phyloP scores from a whole-genome alignment of 1,284 basidiomycete species.

The Malassezia dermatis region DNA sequence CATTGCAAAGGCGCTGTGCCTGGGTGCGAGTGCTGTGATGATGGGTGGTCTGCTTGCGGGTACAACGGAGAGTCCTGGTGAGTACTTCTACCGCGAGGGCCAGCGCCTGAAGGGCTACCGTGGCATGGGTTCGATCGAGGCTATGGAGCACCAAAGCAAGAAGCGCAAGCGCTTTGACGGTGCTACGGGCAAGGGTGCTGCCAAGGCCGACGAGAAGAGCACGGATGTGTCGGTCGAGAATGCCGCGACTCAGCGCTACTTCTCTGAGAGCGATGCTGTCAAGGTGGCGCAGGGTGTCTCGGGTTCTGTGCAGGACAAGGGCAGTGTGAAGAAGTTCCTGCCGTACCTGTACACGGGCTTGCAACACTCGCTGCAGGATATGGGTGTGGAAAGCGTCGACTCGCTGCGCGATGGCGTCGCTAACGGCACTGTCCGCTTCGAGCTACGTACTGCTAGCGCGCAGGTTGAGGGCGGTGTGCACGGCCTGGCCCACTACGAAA shows the following conservation, averaged over 20 bases:
- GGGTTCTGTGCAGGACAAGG: slow-evolving; percentile 95
- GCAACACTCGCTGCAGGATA: slow-evolving; percentile 91
- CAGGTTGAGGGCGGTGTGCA: slow-evolving; percentile 94
- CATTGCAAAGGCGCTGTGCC: slow-evolving; percentile 87
- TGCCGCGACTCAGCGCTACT: slow-evolving; percentile 91
- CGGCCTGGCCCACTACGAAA: slow-evolving; percentile 57
- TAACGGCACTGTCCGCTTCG: slow-evolving; percentile 69
- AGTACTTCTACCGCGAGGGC: slow-evolving; percentile 98
- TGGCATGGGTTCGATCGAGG: slow-evolving; percentile 73
- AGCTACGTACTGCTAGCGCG: slow-evolving; percentile 85
- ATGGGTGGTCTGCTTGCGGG: slow-evolving; percentile 95
- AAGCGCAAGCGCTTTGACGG: slow-evolving; percentile 36
- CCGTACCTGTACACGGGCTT: slow-evolving; percentile 86
- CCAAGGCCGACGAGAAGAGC: slow-evolving; percentile 52
- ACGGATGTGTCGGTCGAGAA: slow-evolving; percentile 59
- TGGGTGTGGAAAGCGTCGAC: slow-evolving; percentile 64
- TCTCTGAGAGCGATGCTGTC: slow-evolving; percentile 84
- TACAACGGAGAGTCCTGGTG: slow-evolving; percentile 91
- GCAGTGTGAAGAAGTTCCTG: slow-evolving; percentile 71
- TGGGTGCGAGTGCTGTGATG: slow-evolving; percentile 94
- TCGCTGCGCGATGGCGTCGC: slow-evolving; percentile 60
- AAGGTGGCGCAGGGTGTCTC: slow-evolving; percentile 90
- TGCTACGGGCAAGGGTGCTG: slow-evolving; percentile 49
- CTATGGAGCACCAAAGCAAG: slow-evolving; percentile 45
- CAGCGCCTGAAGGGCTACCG: slow-evolving; percentile 98